Base-by-base conservation (phyloP, 164 flowering plant genomes). In the Protea cynaroides region DNA sequence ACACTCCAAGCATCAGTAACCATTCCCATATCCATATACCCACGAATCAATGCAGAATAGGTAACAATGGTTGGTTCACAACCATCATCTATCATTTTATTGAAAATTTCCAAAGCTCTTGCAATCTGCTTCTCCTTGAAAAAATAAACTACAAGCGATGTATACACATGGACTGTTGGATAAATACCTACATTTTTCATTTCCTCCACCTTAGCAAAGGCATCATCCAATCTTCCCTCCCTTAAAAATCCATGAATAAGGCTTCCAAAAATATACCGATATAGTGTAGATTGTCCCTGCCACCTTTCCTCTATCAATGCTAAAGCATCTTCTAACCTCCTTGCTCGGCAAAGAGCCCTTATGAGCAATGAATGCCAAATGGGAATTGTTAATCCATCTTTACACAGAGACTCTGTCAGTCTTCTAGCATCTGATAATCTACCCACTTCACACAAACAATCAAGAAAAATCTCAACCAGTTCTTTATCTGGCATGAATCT, bases 141-240 rank as follows among this genome's bases (percentile, higher is more conserved):
- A 76, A 68, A 89, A 71, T 86, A 77, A 40, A 75, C 77, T 2
- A 90, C 79, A 24, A 93, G 69, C 10, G 96, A 86, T 58, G 98
- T 88, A 62, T 86, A 88, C 0, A 88, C 88, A 73, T 88, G 97
- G 38, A 84, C 89, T 7, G 86, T 84, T 13, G 94, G 92, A 63
- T 51, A 19, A 52, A 79, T 72, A 11, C 94, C 97, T 0, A 50
- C 65, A 59, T 71, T 64, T 68, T 77, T 89, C 92, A 90, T 86
- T 3, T 75, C 66, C 7, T 84, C 85, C 13, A 92, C 72, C 76
- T 81, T 90, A 6, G 72, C 81, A 63, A 87, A 64, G 61, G 97
- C 96, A 43, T 84, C 87, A 25, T 84, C 82, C 23, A 80, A 7
- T 21, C 65, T 69, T 44, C 92, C 86, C 46, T 17, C 71, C 43